Conservation (phyloP, 805 yeast species). For the Monosporozyma siamensis region DNA sequence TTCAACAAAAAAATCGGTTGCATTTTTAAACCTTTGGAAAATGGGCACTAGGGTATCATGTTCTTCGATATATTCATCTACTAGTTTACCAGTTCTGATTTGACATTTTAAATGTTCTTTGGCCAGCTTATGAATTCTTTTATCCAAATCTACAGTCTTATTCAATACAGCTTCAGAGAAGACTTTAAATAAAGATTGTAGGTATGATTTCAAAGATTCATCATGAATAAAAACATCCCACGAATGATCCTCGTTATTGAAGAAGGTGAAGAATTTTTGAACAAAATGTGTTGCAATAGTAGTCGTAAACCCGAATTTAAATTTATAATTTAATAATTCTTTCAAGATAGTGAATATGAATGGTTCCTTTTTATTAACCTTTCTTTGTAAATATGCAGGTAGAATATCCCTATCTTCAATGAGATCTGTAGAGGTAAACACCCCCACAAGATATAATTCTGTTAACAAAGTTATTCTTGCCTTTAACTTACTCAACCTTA, state of each 20-base stretch:
- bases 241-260: slow-evolving; percentile 25
- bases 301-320: slow-evolving; percentile 29
- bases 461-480: slow-evolving; percentile 41
- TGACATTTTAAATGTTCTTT: slow-evolving; percentile 43
- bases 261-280: slow-evolving; percentile 36
- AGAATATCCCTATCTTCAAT: slow-evolving; percentile 31
- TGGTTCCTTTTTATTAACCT: slow-evolving; percentile 31
- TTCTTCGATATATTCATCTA: slow-evolving; percentile 33
- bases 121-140: slow-evolving; percentile 30
- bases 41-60: slow-evolving; percentile 28
- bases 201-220: slow-evolving; percentile 16
- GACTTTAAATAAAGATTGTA: slow-evolving; percentile 33
- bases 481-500: slow-evolving; percentile 36
- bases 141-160: slow-evolving; percentile 30
- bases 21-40: slow-evolving; percentile 37
- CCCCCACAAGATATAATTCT: slow-evolving; percentile 51
- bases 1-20: slow-evolving; percentile 38
- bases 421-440: slow-evolving; percentile 41
- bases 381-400: slow-evolving; percentile 37
- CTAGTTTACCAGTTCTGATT: slow-evolving; percentile 54
- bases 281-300: slow-evolving; percentile 40
- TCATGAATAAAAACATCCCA: slow-evolving; percentile 24
- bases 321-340: slow-evolving; percentile 37
- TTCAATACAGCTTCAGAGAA: slow-evolving; percentile 38
- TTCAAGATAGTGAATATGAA: slow-evolving; percentile 36